These are phyloP conservation scores for Candida michaelii DNA, from an alignment of 805 yeast genomes.

Conservation along the genomic window DNA sequence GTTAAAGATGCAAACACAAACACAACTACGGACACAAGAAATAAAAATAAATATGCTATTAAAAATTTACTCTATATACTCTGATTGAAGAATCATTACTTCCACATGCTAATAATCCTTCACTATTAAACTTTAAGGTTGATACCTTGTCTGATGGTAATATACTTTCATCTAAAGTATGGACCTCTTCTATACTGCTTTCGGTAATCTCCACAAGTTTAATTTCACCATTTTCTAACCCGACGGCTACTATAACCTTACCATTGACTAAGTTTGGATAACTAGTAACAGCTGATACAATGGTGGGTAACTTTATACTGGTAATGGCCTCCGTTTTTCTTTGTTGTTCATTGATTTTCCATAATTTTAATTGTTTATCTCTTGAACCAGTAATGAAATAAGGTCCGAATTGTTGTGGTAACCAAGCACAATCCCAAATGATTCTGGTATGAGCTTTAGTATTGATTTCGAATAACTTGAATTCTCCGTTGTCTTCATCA, in stretches of 20 bases:
- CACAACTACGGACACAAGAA: no score
- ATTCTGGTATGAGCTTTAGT: slow-evolving; percentile 87
- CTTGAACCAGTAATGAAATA: slow-evolving; percentile 83
- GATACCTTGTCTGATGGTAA: slow-evolving; percentile 65
- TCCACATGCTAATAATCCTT: slow-evolving; percentile 52
- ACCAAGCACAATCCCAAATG: slow-evolving; percentile 95
- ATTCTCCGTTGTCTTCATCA: slow-evolving; percentile 26
- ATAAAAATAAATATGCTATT: no score
- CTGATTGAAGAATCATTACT: slow-evolving; percentile 67
- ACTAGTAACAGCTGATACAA: slow-evolving; percentile 70
- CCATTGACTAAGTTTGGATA: slow-evolving; percentile 23
- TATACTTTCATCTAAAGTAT: slow-evolving; percentile 33
- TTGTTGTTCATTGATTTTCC: slow-evolving; percentile 49
- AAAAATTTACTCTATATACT: slow-evolving; percentile 24
- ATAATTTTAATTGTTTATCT: slow-evolving; percentile 74
- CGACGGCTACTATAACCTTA: slow-evolving; percentile 51
- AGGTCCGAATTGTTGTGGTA: slow-evolving; percentile 39
- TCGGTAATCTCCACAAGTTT: slow-evolving; percentile 38
- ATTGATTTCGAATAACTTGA: slow-evolving; percentile 43
- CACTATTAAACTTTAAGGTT: slow-evolving; percentile 57
- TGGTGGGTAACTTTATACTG: slow-evolving; percentile 46
- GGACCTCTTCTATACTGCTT: slow-evolving; percentile 26
- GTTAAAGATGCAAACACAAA: no score
- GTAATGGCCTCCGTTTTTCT: slow-evolving; percentile 31
- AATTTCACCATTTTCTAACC: slow-evolving; percentile 69